Percentiles rank a stretch among this genome's conserved stretches.
These are phyloP conservation scores for Arabidopsis arenosa DNA, from an alignment of 345 rosid genomes.

Conservation along the genomic window DNA sequence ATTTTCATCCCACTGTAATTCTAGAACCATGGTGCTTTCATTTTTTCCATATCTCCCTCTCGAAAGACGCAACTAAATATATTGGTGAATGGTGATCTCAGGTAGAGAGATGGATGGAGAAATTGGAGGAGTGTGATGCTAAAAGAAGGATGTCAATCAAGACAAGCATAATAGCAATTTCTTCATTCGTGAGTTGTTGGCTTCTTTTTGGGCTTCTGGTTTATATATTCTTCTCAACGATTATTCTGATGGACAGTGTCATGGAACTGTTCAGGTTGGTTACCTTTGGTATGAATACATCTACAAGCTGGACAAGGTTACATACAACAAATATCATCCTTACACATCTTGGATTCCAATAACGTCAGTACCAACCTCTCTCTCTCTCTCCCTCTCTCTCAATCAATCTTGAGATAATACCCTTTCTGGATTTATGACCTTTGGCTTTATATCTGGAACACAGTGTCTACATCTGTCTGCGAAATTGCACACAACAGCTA, in stretches of 20 bases:
- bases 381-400: too few relatives aligned
- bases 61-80: background rate
- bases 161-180: slow-evolving; percentile 56
- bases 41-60: slow-evolving; percentile 14
- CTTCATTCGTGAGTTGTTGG: slow-evolving; percentile 62
- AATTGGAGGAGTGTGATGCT: slow-evolving; percentile 85
- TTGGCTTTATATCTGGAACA: slow-evolving; percentile 38
- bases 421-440: slow-evolving; percentile 16
- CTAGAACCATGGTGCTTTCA: slow-evolving; percentile 18
- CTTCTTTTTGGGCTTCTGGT: slow-evolving; percentile 2
- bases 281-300: slow-evolving; percentile 86
- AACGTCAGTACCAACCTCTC: slow-evolving; percentile 56
- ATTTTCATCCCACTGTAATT: slow-evolving; percentile 88
- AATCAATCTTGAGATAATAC: background rate
- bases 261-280: slow-evolving; percentile 65
- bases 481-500: slow-evolving; percentile 82
- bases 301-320: slow-evolving; percentile 89
- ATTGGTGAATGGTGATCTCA: slow-evolving; percentile 38
- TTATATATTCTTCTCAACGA: background rate
- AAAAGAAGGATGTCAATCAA: slow-evolving; percentile 70
- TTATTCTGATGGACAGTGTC: slow-evolving; percentile 14
- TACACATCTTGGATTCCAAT: slow-evolving; percentile 99
- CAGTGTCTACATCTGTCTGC: slow-evolving; percentile 90
- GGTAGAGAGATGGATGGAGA: slow-evolving; percentile 99
- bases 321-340: slow-evolving; percentile 93